phyloP scores from a whole-genome alignment of 2,329 filamentous ascomycete species.

The Colletotrichum incanum region DNA sequence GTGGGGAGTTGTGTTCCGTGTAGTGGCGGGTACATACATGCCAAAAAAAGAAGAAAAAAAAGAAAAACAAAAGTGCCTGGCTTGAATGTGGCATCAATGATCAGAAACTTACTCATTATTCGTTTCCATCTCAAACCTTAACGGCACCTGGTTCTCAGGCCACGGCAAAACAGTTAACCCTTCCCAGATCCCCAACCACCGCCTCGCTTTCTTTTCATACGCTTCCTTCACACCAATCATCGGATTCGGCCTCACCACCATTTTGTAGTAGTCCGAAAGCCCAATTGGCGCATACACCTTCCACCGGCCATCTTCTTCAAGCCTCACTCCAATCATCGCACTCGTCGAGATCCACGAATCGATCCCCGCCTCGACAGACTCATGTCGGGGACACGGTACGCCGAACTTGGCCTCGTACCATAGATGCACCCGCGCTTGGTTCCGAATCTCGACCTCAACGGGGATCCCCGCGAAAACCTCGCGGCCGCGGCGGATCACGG shows the following conservation, averaged over 20 bases:
- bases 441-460: slow-evolving; percentile 55
- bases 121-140: not conserved
- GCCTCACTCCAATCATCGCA: slow-evolving; percentile 52
- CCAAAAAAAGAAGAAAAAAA: too few relatives aligned
- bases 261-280: slow-evolving; percentile 53
- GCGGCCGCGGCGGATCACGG: slow-evolving; percentile 50
- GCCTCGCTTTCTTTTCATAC: slow-evolving; percentile 51
- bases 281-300: slow-evolving; percentile 55
- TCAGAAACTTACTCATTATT: not conserved
- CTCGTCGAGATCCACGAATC: slow-evolving; percentile 54
- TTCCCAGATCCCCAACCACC: slow-evolving; percentile 53
- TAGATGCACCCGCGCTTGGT: slow-evolving; percentile 57
- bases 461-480: slow-evolving; percentile 51
- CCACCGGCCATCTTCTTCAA: slow-evolving; percentile 49
- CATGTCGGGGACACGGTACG: slow-evolving; percentile 49
- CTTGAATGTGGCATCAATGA: not conserved
- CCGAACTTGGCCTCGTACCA: slow-evolving; percentile 55
- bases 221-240: slow-evolving; percentile 47
- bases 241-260: slow-evolving; percentile 53
- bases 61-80: too few relatives aligned
- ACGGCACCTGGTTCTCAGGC: slow-evolving; percentile 34
- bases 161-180: slow-evolving; percentile 49
- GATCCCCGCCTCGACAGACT: slow-evolving; percentile 52
- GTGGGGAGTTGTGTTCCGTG: too few relatives aligned
- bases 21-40: too few relatives aligned